These are phyloP conservation scores for Talinum fruticosum DNA, from an alignment of 148 eudicot species.

Conservation along the genomic window DNA sequence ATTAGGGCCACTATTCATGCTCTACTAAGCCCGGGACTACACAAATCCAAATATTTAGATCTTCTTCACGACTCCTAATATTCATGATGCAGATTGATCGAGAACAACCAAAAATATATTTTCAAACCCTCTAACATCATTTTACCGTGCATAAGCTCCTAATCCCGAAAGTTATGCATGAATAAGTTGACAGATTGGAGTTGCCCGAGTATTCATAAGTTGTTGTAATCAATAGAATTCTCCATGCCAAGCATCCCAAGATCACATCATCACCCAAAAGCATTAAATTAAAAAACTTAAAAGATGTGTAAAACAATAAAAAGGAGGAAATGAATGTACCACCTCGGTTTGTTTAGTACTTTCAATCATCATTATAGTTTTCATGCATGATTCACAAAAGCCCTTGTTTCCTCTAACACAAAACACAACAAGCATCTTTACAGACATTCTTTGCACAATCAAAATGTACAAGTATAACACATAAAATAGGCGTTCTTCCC, in stretches of 20 bases:
- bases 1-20: background rate
- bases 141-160: background rate
- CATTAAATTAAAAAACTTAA: background rate
- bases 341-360: constrained; percentile 45
- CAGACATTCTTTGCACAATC: constrained; percentile 85
- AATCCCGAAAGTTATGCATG: background rate
- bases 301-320: background rate
- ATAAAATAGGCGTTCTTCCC: constrained; percentile 74
- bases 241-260: constrained; percentile 4
- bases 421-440: constrained; percentile 59
- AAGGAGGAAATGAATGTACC: constrained; percentile 26
- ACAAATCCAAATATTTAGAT: background rate
- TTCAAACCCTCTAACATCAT: background rate
- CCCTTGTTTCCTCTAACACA: constrained; percentile 85
- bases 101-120: background rate
- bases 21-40: background rate
- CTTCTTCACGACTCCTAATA: too few species aligned
- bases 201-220: background rate
- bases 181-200: background rate
- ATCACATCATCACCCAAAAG: background rate
- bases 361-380: constrained; percentile 65
- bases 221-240: background rate
- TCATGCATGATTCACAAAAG: constrained; percentile 88
- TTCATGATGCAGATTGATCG: background rate
- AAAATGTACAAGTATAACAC: constrained; percentile 86